Evolutionary conservation across 345 rosid genomes (phyloP), one percentile per base, ranked within the genome.

Genomic region (Gossypium longicalyx): DNA sequence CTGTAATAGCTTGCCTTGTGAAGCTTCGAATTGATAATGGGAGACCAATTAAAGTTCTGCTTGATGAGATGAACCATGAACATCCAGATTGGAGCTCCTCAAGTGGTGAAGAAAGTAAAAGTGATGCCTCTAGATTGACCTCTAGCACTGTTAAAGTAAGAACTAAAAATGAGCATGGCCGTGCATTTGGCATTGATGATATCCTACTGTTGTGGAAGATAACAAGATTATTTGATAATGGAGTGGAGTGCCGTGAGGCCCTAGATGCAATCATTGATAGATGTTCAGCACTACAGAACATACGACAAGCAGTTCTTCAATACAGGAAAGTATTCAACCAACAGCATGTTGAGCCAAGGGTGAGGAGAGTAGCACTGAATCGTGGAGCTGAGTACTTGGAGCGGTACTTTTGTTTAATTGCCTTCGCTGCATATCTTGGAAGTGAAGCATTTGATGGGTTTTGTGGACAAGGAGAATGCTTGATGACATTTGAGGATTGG

Each of bases 341-440:
- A 80, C 97, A 94, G 75, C 93, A 92, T 70, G 94, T 83, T 77
- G 99, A 94, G 80, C 97, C 89, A 47, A 89, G 98, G 83, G 94
- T 81, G 71, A 85, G 98, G 84, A 90, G 95, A 81, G 87, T 91
- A 77, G 98, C 99, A 41, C 59, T 94, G 84, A 88, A 83, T 71
- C 98, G 98, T 41, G 99, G 98, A 43, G 99, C 98, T 78, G 98
- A 94, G 77, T 92, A 92, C 77, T 82, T 94, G 83, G 98, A 94
- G 81, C 77, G 97, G 70, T 92, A 94, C 79, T 94, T 92, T 67
- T 89, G 89, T 56, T 85, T 94, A 84, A 94, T 94, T 87, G 95
- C 99, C 25, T 92, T 95, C 82, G 94, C 99, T 45, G 96, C 99
- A 34, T 95, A 95, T 83, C 93, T 94, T 77, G 99, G 99, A 81